Base-by-base conservation (phyloP, 495 filamentous ascomycete genomes). In the Corynascus novoguineensis region DNA sequence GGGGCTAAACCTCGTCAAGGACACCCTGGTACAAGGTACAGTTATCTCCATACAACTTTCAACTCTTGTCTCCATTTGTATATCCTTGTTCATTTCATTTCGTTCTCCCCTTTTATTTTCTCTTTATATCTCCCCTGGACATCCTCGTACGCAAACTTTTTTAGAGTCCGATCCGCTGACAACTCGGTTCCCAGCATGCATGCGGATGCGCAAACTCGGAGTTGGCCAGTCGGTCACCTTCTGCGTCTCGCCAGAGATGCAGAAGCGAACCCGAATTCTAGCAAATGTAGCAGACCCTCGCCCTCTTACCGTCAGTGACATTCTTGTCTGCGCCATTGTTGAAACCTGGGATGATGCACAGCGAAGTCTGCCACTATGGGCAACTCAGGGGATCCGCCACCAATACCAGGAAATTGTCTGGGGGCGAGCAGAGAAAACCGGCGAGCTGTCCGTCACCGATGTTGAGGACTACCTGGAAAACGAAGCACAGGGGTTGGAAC, bases 11-110 rank as follows among this genome's bases (percentile, higher is more conserved):
- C 67, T 88, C 5, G 86, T 85, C 0, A 91, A 92, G 64, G 87
- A 92, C 48, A 76, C 78, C 38, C 66, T 88, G 1, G 85, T 89
- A 0, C 89, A 93, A 82, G 86, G 86, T 88, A 75, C 63, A 73
- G 6, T 44, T 44, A 7, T 6, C 21, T 21, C 40, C 14, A 8
- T 8, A 44, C 35, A 38, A n/a, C 12, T 38, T 15, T 4, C 21
- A 14, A n/a, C n/a, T 17, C 28, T 19, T 54, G 55, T 10, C 15
- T 27, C n/a, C n/a, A n/a, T n/a, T n/a, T n/a, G n/a, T n/a, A n/a
- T n/a, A n/a, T n/a, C n/a, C n/a, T n/a, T n/a, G n/a, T n/a, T n/a
- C n/a, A n/a, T n/a, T n/a, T n/a, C n/a, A n/a, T n/a, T n/a, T n/a
- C n/a, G n/a, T n/a, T n/a, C n/a, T n/a, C n/a, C n/a, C n/a, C n/a